A percentile compares a stretch with the other conserved stretches of the same genome.
Conservation (phyloP, 306 rosid species). For the Carpinus fangiana region DNA sequence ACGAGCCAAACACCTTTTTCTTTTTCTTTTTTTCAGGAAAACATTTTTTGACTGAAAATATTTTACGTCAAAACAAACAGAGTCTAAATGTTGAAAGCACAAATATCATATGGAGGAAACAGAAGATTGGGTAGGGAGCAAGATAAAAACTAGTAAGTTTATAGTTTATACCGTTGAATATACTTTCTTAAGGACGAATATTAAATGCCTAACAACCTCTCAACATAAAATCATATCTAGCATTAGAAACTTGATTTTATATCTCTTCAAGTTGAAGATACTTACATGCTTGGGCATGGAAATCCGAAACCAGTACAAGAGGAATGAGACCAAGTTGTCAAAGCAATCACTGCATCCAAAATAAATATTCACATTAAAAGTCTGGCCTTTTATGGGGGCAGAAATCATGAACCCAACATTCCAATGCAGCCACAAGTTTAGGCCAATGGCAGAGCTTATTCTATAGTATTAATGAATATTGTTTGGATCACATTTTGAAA, state of each 20-base stretch:
- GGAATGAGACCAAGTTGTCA: slow-evolving; percentile 74
- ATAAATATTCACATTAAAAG: slow-evolving; percentile 17
- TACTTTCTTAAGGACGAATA: not conserved
- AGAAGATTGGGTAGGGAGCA: not conserved
- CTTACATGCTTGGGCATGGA: slow-evolving; percentile 65
- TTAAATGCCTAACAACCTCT: not conserved
- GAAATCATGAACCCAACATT: not conserved
- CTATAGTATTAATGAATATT: not conserved
- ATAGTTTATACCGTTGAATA: not conserved
- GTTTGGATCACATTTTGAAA: not conserved
- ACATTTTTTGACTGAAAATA: too few species aligned
- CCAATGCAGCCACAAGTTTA: not conserved
- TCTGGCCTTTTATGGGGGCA: not conserved
- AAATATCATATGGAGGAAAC: not conserved
- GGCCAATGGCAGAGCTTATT: not conserved
- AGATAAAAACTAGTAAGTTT: not conserved
- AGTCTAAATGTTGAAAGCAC: not conserved
- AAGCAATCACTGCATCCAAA: slow-evolving; percentile 68
- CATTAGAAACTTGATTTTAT: not conserved
- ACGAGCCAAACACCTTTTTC: too few species aligned
- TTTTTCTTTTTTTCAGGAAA: too few species aligned
- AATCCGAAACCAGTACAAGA: slow-evolving; percentile 87
- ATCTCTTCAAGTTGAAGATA: slow-evolving; percentile 24
- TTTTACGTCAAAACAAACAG: too few species aligned
- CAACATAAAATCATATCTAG: not conserved